Evolutionary conservation across 805 yeast species (phyloP), one percentile per base, ranked within the genome.

Genomic region (Candida sphagnicola): DNA sequence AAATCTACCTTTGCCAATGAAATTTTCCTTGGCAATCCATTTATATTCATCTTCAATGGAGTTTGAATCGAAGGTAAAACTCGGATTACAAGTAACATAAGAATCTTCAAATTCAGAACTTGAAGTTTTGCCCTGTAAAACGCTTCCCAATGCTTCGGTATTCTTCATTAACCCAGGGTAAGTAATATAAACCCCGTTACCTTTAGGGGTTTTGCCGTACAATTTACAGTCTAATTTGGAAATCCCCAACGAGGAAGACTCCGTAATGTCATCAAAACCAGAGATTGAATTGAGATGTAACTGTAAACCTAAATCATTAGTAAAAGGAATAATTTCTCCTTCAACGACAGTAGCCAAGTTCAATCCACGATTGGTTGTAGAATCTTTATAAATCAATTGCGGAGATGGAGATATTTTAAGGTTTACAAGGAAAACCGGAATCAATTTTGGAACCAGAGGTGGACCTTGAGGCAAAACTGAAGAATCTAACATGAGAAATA

Each of bases 1-100:
- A 49, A 79, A 78, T 41, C 82, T 67, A 24, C 87, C 86, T 52
- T 71, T 75, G 15, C 83, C 86, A 16, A 77, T 35, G 40, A 78
- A 62, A 46, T 67, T 74, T 53, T 72, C 70, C 34, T 59, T 53
- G 31, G 61, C 45, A 13, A 72, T 70, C 87, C 87, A 80, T 45
- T 64, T 54, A 50, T 56, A 61, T 47, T 72, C 74, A 12, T 60
- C 70, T 28, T 60, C 68, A 28, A 67, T 65, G 5, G 26, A 16
- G n/a, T n/a, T 57, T 11, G 61, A 67, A 43, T 68, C 76, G 14
- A 77, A 53, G 33, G 54, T 49, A 45, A 77, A 60, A 11, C 50
- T 53, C 16, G 82, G 81, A 50, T 65, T 72, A 47, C 61, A 59
- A 13, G 77, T 68, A 37, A 77, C 63, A 45, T 77, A 75, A 6